These are phyloP conservation scores for Metschnikowia picachoensis DNA, from an alignment of 805 yeast genomes.

Conservation along the genomic window DNA sequence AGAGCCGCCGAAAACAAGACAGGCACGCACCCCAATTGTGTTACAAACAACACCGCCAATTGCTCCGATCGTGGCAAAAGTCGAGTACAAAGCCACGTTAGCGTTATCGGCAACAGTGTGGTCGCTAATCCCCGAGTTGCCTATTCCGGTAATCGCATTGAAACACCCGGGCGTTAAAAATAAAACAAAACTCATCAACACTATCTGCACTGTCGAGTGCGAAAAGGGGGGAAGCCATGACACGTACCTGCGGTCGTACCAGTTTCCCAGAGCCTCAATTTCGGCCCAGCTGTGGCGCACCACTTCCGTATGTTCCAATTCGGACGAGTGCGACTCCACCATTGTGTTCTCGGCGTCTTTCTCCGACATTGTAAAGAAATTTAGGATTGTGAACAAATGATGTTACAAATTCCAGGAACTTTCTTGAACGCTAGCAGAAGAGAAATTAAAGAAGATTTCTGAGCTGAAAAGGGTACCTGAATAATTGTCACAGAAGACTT, in stretches of 20 bases:
- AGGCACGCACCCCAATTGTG: conserved; percentile 42
- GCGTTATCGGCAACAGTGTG: conserved; percentile 44
- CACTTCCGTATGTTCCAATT: conserved; percentile 8
- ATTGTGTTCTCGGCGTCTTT: conserved; percentile 4
- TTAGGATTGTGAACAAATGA: too few relatives aligned
- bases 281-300: conserved; percentile 21
- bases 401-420: neutral
- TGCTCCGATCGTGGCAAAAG: conserved; percentile 56
- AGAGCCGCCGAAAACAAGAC: conserved; percentile 49
- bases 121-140: conserved; percentile 42
- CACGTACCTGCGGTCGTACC: conserved; percentile 36
- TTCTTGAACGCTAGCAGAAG: too few relatives aligned
- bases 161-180: conserved; percentile 53
- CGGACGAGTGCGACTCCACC: conserved; percentile 9
- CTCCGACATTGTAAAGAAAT: conserved; percentile 4
- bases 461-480: neutral
- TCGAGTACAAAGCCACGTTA: conserved; percentile 49
- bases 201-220: conserved; percentile 38
- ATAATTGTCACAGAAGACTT: neutral
- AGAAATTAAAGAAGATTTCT: neutral
- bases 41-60: conserved; percentile 55
- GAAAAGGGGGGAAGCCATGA: conserved; percentile 35
- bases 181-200: conserved; percentile 43
- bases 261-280: conserved; percentile 32
- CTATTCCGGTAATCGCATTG: conserved; percentile 49